Evolutionary conservation across 2,329 filamentous ascomycete species (phyloP), one percentile per base, ranked within the genome.

Genomic region (Diaporthe australafricana): DNA sequence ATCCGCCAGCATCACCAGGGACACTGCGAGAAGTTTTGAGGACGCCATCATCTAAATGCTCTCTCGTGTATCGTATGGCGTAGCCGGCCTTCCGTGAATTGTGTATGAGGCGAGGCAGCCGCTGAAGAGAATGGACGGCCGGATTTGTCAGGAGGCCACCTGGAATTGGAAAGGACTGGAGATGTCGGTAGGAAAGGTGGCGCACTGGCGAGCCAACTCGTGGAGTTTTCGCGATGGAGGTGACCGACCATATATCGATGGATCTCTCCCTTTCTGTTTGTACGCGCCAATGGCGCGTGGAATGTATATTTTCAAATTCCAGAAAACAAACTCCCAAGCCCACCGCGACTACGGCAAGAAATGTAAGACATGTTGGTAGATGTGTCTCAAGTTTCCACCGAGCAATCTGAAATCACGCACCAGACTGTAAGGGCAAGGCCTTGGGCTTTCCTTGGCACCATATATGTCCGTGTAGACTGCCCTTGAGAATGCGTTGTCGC

Each of bases 91-190:
- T 32, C 17, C 7, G 12, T 6, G 20, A 25, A 3, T 16, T 25
- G 27, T 4, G 45, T 35, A 6, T 6, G 45, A 20, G n/a, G 20
- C 6, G 38, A 22, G 22, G 17, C 3, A 8, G 11, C n/a, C 5
- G 20, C 2, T n/a, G n/a, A 32, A 38, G 6, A 40, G 32, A 60
- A 40, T 3, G 32, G 22, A 69, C 42, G 16, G 67, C 45, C 32
- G 53, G 35, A 25, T 60, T 30, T 42, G 32, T 42, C 55, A 52
- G 66, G 30, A 30, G 53, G 42, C 25, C 67, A 69, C 53, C 53
- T 42, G 53, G 7, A 35, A 16, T 50, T 16, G 30, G 20, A 16
- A 35, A 8, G 20, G 22, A 32, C 25, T 16, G 11, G 16, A 40
- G 12, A 22, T n/a, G n/a, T n/a, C n/a, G n/a, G n/a, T n/a, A n/a